These are phyloP conservation scores for Perkinsus marinus DNA, from an alignment of 169 alveolate species.

Conservation along the genomic window DNA sequence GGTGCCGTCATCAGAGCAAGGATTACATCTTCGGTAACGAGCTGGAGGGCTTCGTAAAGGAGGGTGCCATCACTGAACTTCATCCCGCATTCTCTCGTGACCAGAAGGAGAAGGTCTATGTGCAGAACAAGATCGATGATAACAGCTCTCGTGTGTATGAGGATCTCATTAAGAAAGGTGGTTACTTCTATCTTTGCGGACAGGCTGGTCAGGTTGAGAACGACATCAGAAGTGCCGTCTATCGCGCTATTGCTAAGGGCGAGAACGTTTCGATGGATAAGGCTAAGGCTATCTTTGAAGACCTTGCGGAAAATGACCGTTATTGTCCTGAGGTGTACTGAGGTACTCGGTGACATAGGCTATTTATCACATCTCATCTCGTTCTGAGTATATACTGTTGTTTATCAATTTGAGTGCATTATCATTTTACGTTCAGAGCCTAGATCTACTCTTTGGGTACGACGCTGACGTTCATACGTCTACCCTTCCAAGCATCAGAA, in stretches of 20 bases:
- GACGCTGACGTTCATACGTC: too few species aligned
- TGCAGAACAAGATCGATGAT: conserved; percentile 33
- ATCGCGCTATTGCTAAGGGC: neutral
- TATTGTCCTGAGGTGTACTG: neutral
- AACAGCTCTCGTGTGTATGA: conserved; percentile 9
- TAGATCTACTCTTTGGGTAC: too few species aligned
- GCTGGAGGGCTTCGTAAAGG: conserved; percentile 32
- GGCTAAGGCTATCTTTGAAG: neutral
- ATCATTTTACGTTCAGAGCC: too few species aligned
- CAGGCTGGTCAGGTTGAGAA: conserved; percentile 21
- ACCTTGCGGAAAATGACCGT: neutral
- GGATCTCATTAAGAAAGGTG: conserved; percentile 14
- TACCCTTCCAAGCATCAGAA: too few species aligned
- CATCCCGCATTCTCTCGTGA: conserved; percentile 46
- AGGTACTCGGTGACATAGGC: neutral
- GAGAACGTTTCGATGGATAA: neutral
- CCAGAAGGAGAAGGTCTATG: conserved; percentile 46
- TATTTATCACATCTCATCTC: too few species aligned
- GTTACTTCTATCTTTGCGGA: conserved; percentile 34
- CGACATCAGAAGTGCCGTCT: neutral
- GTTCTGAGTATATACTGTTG: too few species aligned
- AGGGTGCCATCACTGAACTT: conserved; percentile 29
- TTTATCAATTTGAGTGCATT: too few species aligned
- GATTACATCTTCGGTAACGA: conserved; percentile 41
- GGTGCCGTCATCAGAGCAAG: conserved; percentile 33